A percentile compares a stretch with the other conserved stretches of the same genome.
Conservation (phyloP, 331 rosid species). For the Malus hybrid region DNA sequence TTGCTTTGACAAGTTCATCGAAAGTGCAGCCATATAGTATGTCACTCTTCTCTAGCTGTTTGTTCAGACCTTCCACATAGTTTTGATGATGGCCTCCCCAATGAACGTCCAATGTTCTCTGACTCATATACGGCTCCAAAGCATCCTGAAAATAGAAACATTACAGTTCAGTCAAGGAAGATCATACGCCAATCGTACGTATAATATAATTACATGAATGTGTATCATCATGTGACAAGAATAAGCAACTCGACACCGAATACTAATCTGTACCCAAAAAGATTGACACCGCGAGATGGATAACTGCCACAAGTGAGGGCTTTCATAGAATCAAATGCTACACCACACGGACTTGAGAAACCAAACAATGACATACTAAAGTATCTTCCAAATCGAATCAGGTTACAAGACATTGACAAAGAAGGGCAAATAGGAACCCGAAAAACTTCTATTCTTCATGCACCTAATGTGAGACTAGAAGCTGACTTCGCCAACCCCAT, state of each 20-base stretch:
- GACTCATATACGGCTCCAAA: constrained; percentile 57
- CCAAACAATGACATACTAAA: background rate
- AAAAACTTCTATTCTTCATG: background rate
- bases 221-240: background rate
- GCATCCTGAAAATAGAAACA: background rate
- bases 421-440: background rate
- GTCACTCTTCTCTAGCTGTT: constrained; percentile 74
- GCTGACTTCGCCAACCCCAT: background rate
- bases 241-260: background rate
- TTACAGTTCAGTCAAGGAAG: background rate
- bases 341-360: background rate
- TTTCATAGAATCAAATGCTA: background rate
- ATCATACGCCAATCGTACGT: background rate
- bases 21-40: constrained; percentile 69
- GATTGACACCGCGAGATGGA: background rate
- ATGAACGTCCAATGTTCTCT: constrained; percentile 46
- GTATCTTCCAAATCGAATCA: background rate
- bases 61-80: constrained; percentile 66
- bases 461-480: background rate
- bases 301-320: background rate
- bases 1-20: constrained; percentile 84
- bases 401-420: background rate
- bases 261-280: background rate
- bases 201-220: background rate
- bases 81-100: constrained; percentile 83